These are phyloP conservation scores for Guillardia theta DNA, from an alignment of 78 protist genomes.

Conservation along the genomic window DNA sequence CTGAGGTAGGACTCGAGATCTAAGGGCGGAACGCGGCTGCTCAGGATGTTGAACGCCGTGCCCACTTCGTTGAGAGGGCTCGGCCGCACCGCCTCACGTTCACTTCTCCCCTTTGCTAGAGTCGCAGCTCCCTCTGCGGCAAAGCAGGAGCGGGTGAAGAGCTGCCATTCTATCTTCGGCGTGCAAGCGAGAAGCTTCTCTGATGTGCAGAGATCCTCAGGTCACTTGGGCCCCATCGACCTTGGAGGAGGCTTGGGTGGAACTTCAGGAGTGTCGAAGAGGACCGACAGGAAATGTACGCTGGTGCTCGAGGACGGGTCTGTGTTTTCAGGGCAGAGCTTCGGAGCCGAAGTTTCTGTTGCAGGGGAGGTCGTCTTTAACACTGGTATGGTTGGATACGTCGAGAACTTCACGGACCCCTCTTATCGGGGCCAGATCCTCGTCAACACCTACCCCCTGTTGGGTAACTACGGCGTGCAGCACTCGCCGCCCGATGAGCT, in stretches of 20 bases:
- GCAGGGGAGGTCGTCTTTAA: slow-evolving; percentile 94
- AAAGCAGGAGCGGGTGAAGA: background rate
- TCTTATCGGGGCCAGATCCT: slow-evolving; percentile 89
- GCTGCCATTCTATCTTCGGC: background rate
- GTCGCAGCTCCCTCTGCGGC: background rate
- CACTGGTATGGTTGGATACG: slow-evolving; percentile 91
- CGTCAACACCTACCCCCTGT: slow-evolving; percentile 89
- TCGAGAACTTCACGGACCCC: slow-evolving; percentile 91
- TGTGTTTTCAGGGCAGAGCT: slow-evolving; percentile 72
- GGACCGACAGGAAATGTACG: background rate
- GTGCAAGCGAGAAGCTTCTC: background rate
- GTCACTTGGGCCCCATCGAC: background rate
- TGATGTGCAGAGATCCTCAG: background rate
- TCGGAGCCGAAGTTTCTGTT: slow-evolving; percentile 81
- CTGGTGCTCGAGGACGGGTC: slow-evolving; percentile 87
- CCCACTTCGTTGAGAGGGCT: no score
- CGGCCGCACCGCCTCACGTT: background rate
- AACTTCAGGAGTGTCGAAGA: background rate
- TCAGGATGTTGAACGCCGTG: background rate
- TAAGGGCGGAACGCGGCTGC: no score
- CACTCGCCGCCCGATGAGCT: slow-evolving; percentile 49
- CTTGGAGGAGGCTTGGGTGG: background rate
- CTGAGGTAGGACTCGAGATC: no score
- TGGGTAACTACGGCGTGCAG: slow-evolving; percentile 95
- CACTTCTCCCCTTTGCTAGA: background rate